Base-by-base conservation (phyloP, 2,329 filamentous ascomycete species). In the Arthroderma sp. region DNA sequence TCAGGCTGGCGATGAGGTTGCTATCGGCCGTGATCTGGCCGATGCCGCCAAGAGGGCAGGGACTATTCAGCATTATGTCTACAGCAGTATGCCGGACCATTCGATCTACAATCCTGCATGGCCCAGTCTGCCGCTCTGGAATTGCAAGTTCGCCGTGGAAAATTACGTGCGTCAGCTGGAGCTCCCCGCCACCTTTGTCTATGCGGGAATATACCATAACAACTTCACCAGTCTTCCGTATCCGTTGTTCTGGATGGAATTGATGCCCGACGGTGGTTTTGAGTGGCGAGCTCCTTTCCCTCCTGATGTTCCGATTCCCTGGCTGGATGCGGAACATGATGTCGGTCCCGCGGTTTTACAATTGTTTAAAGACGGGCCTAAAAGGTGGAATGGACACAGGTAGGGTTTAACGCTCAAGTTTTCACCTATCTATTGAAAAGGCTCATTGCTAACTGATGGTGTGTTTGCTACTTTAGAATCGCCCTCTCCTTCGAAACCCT, bases 171-270 rank as follows among this genome's bases (percentile, higher is more conserved):
- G 85, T 47, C 77, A 86, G 59, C 76, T 94, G 36, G 80, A 80
- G 6, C 72, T 95, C 7, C 85, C 85, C 0, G 80, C 88, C 1
- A 96, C 89, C 0, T 96, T 94, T 62, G 81, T 95, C 52, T 95
- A 95, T 64, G 86, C 88, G 6, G 91, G 89, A 48, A 95, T 95
- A 56, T 98, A 96, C 72, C 94, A 96, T 72, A 96, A 96, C 67
- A 96, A 98, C 62, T 98, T 96, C 66, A 96, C 89, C 29, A 91
- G 85, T 39, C 73, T 95, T 30, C 80, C 79, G 1, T 96, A 94
- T 59, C 91, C 91, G 1, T 73, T 96, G 3, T 96, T 96, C 68
- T 91, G 88, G 66, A 94, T 95, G 83, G 86, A 93, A 51, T 69
- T 94, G 39, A 80, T 86, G 63, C 63, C 72, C 1, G 86, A 95